Percentiles rank a stretch among this genome's conserved stretches.
Conservation (phyloP, 176 grass and related monocot species). For the Avena insularis region DNA sequence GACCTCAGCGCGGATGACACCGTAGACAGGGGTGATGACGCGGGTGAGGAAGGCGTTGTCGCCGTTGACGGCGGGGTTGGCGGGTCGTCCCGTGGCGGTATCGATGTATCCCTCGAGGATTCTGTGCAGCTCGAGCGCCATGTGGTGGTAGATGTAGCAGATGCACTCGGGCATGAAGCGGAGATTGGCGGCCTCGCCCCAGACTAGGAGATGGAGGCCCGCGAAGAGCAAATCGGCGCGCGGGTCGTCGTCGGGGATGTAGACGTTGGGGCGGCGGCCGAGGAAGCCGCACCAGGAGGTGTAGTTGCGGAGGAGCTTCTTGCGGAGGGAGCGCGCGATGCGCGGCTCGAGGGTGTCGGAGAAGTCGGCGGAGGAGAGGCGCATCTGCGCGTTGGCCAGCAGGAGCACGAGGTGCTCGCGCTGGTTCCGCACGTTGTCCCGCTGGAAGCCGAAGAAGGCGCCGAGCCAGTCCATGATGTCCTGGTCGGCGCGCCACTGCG, state of each 20-base stretch:
- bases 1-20: constrained; percentile 66
- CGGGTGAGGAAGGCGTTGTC: constrained; percentile 73
- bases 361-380: constrained; percentile 67
- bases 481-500: constrained; percentile 58
- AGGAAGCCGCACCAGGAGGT: constrained; percentile 84
- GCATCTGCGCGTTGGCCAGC: constrained; percentile 96
- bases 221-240: constrained; percentile 79
- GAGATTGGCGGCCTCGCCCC: constrained; percentile 96
- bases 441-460: constrained; percentile 93
- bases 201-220: constrained; percentile 79
- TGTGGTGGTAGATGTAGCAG: constrained; percentile 94
- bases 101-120: constrained; percentile 77
- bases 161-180: constrained; percentile 92
- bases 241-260: constrained; percentile 51
- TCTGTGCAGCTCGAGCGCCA: constrained; percentile 80
- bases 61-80: constrained; percentile 72
- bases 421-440: constrained; percentile 92
- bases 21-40: constrained; percentile 70
- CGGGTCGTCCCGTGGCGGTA: constrained; percentile 52
- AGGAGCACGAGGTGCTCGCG: constrained; percentile 96
- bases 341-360: constrained; percentile 62
- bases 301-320: constrained; percentile 94
- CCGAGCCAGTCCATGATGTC: constrained; percentile 97
- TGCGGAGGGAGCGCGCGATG: constrained; percentile 61
- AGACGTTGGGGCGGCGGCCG: constrained; percentile 59